These are phyloP conservation scores for Ramaria sp. DNA, from an alignment of 768 basidiomycete genomes.

Conservation along the genomic window DNA sequence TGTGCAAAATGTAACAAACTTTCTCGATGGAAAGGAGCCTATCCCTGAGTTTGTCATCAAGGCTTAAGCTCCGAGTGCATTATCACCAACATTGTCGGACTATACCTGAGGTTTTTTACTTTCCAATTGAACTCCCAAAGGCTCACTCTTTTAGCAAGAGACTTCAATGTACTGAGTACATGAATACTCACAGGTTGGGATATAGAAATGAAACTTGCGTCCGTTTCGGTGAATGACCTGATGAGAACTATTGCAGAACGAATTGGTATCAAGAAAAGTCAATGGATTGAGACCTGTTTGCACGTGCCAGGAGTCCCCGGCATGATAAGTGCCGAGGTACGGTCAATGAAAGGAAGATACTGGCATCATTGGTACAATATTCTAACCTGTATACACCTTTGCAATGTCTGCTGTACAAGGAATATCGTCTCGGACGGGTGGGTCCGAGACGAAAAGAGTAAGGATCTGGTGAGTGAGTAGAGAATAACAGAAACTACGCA, in stretches of 20 bases:
- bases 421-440: slow-evolving; percentile 1
- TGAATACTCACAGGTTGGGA: not conserved
- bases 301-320: not conserved
- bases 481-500: slow-evolving; percentile 9
- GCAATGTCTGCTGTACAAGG: slow-evolving; percentile 9
- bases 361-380: slow-evolving; percentile 10
- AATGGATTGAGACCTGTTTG: not conserved
- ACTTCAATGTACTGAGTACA: not conserved
- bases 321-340: not conserved
- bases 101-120: not conserved
- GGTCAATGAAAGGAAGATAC: not conserved
- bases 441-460: slow-evolving; percentile 7
- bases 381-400: slow-evolving; percentile 11
- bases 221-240: too few relatives aligned
- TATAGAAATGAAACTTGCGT: not conserved
- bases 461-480: not conserved
- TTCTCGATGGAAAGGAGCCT: not conserved
- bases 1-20: not conserved
- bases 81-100: not conserved
- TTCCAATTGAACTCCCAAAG: not conserved
- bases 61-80: not conserved
- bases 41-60: not conserved
- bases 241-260: too few relatives aligned
- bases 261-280: not conserved
- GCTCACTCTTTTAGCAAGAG: not conserved